phyloP scores from a whole-genome alignment of 2,329 filamentous ascomycete genomes.

The Colletotrichum coccodes region DNA sequence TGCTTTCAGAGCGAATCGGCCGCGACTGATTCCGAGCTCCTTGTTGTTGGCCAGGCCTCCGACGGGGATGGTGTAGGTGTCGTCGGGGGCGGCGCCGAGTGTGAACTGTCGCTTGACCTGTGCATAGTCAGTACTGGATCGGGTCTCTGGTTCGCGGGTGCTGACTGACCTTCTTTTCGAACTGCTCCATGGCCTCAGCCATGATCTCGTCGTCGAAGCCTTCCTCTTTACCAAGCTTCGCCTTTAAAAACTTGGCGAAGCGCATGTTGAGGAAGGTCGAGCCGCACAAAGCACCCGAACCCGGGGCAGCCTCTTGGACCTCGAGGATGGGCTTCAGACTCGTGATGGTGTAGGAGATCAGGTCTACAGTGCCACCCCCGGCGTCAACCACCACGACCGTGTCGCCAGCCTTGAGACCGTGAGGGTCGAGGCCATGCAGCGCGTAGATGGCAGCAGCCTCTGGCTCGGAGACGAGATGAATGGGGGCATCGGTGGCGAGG shows the following conservation, averaged over 20 bases:
- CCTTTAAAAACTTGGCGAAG: constrained; percentile 55
- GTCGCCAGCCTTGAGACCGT: constrained; percentile 54
- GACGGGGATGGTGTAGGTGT: constrained; percentile 48
- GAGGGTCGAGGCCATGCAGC: constrained; percentile 53
- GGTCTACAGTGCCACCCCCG: constrained; percentile 64
- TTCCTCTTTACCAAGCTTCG: constrained; percentile 53
- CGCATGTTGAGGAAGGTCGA: constrained; percentile 60
- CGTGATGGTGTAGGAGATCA: constrained; percentile 62
- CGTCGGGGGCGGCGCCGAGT: constrained; percentile 46
- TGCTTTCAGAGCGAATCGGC: constrained; percentile 48
- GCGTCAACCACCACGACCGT: constrained; percentile 65
- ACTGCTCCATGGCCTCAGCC: constrained; percentile 51
- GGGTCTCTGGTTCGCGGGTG: too few relatives aligned
- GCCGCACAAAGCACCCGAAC: constrained; percentile 60
- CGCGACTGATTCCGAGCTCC: constrained; percentile 49
- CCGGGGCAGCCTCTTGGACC: constrained; percentile 59
- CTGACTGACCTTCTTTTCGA: constrained; percentile 49
- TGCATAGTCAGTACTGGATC: constrained; percentile 38
- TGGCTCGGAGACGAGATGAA: constrained; percentile 61
- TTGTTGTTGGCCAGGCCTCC: constrained; percentile 47
- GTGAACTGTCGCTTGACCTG: constrained; percentile 43
- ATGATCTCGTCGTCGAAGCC: constrained; percentile 54
- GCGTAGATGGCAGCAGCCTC: constrained; percentile 64
- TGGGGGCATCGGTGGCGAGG: constrained; percentile 43
- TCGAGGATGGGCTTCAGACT: constrained; percentile 54